Base-by-base conservation (phyloP, 1,284 basidiomycete species). In the Stygiomarasmius scandens region DNA sequence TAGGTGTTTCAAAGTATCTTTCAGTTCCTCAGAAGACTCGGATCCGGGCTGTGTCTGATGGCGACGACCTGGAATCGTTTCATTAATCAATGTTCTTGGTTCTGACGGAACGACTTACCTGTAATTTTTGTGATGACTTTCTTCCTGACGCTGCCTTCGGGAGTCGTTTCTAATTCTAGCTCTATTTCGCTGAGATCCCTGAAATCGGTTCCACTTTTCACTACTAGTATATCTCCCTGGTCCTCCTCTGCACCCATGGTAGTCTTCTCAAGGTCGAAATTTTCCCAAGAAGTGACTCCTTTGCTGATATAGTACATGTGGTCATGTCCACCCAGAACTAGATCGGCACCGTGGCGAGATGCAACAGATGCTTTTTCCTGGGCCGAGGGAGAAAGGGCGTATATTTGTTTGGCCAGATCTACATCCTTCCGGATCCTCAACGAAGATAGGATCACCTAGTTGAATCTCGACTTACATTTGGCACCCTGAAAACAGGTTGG, bases 171-270 rank as follows among this genome's bases (percentile, higher is more conserved):
- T 2, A 96, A 74, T 56, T 86, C 83, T 19, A 96, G 72, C 0
- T 71, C 76, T 44, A 95, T 76, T 60, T 92, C 88, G 51, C 91
- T 92, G 24, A 96, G 74, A 62, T 96, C 93, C 32, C 92, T 84
- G 70, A 97, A 97, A 72, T 97, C 94, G 4, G 90, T 93, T 4
- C 95, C 95, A 62, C 90, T 93, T 71, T 97, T 97, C 63, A 95
- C 74, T 14, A 93, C 79, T 32, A 88, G 79, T 59, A 89, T 72
- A 44, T 92, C 86, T 2, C 90, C 90, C 1, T 84, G 66, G 68
- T 96, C 95, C 14, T 78, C 78, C 66, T 92, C 88, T 1, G 87
- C 85, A 11, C 93, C 94, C 2, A 92, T 80, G 12, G 83, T 80
- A 4, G 77, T 71, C 43, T 80, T 69, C 0, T 75, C 74, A 19